A percentile compares a stretch with the other conserved stretches of the same genome.
These are phyloP conservation scores for Grigorovia yakushimaensis DNA, from an alignment of 805 yeast species.

Conservation along the genomic window DNA sequence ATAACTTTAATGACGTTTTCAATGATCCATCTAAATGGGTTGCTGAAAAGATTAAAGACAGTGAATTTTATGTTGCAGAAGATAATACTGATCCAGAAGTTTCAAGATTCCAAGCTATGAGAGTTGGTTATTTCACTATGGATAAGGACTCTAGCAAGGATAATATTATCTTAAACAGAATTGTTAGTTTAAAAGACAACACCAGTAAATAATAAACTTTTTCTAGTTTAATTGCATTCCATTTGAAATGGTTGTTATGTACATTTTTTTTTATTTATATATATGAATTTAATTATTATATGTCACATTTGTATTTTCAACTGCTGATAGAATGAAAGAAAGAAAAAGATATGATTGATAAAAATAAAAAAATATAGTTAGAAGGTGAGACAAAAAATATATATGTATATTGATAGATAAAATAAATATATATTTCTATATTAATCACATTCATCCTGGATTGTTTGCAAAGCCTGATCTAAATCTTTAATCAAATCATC, in stretches of 20 bases:
- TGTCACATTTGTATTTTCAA: too few species aligned
- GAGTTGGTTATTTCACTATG: constrained; percentile 91
- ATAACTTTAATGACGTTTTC: constrained; percentile 59
- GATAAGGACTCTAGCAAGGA: constrained; percentile 66
- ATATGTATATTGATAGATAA: too few species aligned
- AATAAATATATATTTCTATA: too few species aligned
- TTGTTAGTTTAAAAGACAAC: constrained; percentile 83
- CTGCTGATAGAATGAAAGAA: too few species aligned
- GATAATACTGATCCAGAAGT: constrained; percentile 54
- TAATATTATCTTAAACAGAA: constrained; percentile 70
- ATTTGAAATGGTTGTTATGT: not conserved
- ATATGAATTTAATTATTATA: too few species aligned
- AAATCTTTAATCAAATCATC: constrained; percentile 72
- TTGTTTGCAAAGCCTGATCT: constrained; percentile 37
- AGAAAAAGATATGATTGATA: too few species aligned
- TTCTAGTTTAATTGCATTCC: too few species aligned
- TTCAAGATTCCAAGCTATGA: constrained; percentile 94
- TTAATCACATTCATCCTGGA: not conserved
- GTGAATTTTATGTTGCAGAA: constrained; percentile 65
- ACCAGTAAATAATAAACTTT: constrained; percentile 34
- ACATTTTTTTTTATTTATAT: not conserved
- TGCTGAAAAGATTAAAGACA: constrained; percentile 35
- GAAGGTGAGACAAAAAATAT: too few species aligned
- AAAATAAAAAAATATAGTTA: too few species aligned
- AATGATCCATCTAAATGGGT: constrained; percentile 63